Evolutionary conservation across 2,329 filamentous ascomycete genomes (phyloP).

Genomic region (Claviceps quebecensis): DNA sequence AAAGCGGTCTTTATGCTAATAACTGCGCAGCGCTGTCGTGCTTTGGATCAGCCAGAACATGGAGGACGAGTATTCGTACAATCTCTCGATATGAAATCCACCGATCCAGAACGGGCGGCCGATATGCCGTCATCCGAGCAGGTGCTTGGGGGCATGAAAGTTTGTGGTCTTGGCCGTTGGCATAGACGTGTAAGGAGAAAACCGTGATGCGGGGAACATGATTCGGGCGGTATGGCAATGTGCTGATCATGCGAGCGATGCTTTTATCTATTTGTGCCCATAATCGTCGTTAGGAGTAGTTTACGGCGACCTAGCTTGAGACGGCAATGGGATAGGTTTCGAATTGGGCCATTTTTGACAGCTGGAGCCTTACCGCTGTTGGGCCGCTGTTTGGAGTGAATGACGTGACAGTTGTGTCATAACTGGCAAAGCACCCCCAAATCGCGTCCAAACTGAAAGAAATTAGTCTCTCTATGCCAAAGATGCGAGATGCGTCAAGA

Average conservation of each 20-base stretch:
- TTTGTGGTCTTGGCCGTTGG: not conserved
- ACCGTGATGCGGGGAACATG: not conserved
- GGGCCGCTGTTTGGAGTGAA: not conserved
- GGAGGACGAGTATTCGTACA: slow-evolving; percentile 59
- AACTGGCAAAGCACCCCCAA: too few relatives aligned
- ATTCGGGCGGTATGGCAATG: not conserved
- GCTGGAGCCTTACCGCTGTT: not conserved
- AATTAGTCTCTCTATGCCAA: too few relatives aligned
- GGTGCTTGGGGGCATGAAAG: too few relatives aligned
- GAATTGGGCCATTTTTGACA: not conserved
- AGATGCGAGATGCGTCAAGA: too few relatives aligned
- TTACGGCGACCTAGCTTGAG: too few relatives aligned
- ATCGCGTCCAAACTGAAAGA: too few relatives aligned
- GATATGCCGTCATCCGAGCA: too few relatives aligned
- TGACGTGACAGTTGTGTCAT: not conserved
- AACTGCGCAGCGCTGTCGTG: slow-evolving; percentile 37
- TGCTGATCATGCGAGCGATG: not conserved
- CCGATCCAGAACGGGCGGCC: too few relatives aligned
- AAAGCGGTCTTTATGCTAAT: slow-evolving; percentile 7
- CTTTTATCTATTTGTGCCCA: not conserved
- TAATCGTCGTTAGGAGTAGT: not conserved
- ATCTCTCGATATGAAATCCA: slow-evolving; percentile 34
- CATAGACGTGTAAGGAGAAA: not conserved
- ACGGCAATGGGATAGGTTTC: not conserved
- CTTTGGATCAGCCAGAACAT: slow-evolving; percentile 60